A percentile compares a stretch with the other conserved stretches of the same genome.
Evolutionary conservation across 129 eudicot species (phyloP).

Genomic region (Flaveria trinervia): DNA sequence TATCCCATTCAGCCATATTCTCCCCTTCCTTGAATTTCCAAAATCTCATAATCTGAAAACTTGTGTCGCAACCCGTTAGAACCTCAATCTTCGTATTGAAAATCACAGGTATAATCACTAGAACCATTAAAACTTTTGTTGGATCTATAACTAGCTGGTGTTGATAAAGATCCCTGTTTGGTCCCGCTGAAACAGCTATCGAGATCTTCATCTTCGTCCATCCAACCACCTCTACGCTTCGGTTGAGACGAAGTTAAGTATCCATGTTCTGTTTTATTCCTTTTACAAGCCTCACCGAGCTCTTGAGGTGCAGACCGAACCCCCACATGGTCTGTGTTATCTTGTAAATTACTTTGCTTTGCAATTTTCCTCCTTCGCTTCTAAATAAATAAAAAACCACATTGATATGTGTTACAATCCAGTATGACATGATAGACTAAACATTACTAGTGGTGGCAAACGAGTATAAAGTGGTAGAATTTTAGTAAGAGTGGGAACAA

Average conservation of each 20-base stretch:
- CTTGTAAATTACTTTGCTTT: conserved; percentile 37
- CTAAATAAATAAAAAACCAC: conserved; percentile 34
- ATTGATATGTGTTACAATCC: neutral
- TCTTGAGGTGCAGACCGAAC: conserved; percentile 54
- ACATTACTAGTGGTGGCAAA: neutral
- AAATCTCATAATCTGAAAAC: conserved; percentile 24
- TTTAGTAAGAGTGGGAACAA: neutral
- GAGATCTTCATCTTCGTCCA: conserved; percentile 45
- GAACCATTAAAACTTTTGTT: conserved; percentile 24
- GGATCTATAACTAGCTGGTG: conserved; percentile 43
- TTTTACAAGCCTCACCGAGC: conserved; percentile 47
- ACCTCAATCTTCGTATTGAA: conserved; percentile 32
- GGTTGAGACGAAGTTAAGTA: conserved; percentile 34
- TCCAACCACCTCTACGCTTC: conserved; percentile 65
- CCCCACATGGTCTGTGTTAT: conserved; percentile 30
- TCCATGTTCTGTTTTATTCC: conserved; percentile 44
- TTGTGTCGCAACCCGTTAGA: conserved; percentile 47
- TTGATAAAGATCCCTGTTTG: conserved; percentile 50
- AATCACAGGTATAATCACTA: conserved; percentile 20
- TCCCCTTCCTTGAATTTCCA: conserved; percentile 42
- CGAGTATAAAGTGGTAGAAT: neutral
- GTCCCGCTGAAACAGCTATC: conserved; percentile 34
- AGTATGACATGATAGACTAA: neutral
- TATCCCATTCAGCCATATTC: conserved; percentile 35
- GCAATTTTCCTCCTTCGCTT: conserved; percentile 45